A percentile compares a stretch with the other conserved stretches of the same genome.
Evolutionary conservation across 768 basidiomycete species (phyloP).

Genomic region (Suillus plorans): DNA sequence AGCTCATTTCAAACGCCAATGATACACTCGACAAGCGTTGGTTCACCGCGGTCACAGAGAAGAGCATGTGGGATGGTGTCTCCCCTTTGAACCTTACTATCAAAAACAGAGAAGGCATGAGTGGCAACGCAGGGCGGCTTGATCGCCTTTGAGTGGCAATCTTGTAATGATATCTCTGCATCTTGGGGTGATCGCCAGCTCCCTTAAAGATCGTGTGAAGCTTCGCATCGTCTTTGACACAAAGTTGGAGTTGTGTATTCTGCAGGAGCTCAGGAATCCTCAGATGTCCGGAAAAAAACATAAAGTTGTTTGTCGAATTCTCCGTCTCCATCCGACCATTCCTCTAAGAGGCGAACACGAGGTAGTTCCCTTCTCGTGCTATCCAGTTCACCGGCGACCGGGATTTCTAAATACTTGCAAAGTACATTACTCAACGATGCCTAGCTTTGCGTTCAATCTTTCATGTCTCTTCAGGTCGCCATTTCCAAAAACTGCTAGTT

Average conservation of each 20-base stretch:
- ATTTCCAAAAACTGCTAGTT: too few relatives aligned
- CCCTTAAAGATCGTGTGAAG: conserved; percentile 40
- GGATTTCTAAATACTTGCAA: conserved; percentile 31
- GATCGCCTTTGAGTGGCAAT: conserved; percentile 57
- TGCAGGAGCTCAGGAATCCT: conserved; percentile 35
- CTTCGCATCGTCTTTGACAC: conserved; percentile 60
- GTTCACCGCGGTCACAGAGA: conserved; percentile 78
- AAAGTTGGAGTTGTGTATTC: conserved; percentile 46
- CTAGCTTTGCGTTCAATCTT: conserved; percentile 58
- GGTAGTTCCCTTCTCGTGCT: conserved; percentile 51
- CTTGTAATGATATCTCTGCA: conserved; percentile 32
- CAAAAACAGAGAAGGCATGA: too few relatives aligned
- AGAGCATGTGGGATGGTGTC: conserved; percentile 63
- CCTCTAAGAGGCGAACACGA: conserved; percentile 56
- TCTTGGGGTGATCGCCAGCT: conserved; percentile 53
- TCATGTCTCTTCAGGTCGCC: conserved; percentile 57
- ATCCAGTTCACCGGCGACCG: conserved; percentile 46
- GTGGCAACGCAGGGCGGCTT: conserved; percentile 63
- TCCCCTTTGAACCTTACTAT: too few relatives aligned
- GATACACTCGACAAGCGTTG: conserved; percentile 96
- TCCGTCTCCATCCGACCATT: conserved; percentile 66
- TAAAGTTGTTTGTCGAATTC: conserved; percentile 53
- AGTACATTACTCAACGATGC: conserved; percentile 50
- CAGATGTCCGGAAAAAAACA: conserved; percentile 22
- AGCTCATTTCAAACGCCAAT: conserved; percentile 92